Evolutionary conservation across 441 rosid species (phyloP).

Genomic region (Cnidoscolus chayamansa): DNA sequence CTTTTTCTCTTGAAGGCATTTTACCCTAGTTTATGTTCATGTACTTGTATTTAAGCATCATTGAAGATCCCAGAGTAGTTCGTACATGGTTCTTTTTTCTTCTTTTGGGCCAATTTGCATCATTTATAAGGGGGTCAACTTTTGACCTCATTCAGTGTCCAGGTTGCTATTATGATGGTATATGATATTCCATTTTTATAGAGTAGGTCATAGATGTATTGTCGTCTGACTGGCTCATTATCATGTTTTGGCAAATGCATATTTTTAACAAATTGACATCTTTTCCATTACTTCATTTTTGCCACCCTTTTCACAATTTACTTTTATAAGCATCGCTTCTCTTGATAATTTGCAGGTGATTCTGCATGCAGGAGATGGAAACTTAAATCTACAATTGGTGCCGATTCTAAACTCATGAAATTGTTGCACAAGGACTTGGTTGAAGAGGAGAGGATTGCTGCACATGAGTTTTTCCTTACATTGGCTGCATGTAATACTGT

Average conservation of each 20-base stretch:
- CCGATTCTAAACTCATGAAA: conserved; percentile 47
- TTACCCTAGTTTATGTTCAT: too few species aligned
- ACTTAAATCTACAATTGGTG: conserved; percentile 50
- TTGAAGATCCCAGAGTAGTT: background rate
- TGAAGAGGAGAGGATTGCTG: conserved; percentile 55
- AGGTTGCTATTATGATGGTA: background rate
- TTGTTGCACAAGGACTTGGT: conserved; percentile 51
- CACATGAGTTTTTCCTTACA: conserved; percentile 66
- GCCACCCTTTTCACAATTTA: background rate
- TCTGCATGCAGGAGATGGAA: conserved; percentile 40
- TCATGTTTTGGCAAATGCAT: background rate
- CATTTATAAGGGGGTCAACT: too few species aligned
- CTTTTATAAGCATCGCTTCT: conserved; percentile 8
- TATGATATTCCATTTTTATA: background rate
- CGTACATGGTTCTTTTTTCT: background rate
- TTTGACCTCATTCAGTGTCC: background rate
- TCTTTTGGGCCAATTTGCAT: background rate
- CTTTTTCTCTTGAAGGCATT: too few species aligned
- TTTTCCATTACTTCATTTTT: background rate
- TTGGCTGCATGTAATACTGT: conserved; percentile 78
- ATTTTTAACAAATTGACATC: background rate
- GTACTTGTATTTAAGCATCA: too few species aligned
- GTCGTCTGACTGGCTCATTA: background rate
- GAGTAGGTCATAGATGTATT: background rate
- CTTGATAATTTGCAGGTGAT: conserved; percentile 30